Base-by-base conservation (phyloP, 257 asterid species). In the Lycium ferocissimum region DNA sequence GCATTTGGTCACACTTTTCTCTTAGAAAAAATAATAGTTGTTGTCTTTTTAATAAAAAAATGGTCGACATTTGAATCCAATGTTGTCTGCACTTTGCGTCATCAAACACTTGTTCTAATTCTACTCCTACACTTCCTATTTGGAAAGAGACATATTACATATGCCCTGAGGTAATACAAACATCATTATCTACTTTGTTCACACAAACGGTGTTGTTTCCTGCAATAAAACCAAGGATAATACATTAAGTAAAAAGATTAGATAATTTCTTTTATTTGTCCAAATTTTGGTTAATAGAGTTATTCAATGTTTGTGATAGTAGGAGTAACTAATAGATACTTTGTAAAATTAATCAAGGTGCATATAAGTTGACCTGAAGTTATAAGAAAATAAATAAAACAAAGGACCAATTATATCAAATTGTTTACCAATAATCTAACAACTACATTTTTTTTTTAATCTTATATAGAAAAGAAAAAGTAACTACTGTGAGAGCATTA, bases 121-220 rank as follows among this genome's bases (percentile, higher is more conserved):
- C 35, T 9, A 71, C 17, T 71, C 15, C 1, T 47, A 6, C 12
- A 73, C 59, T 73, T 47, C n/a, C 14, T 73, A 6, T 49, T 75
- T 75, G 7, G 61, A 47, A 4, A 47, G n/a, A 22, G 20, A 76
- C 22, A 12, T 13, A 76, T 76, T 76, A 26, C 81, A 76, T 76
- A 76, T 76, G 81, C 81, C 13, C 22, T 51, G 18, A 76, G 82
- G 26, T 76, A 76, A 76, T 75, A 20, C 61, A 75, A 73, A 10
- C 40, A 47, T 47, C 59, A 12, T 75, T 75, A 2, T 33, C 72
- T 1, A 43, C 53, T 5, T 72, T 45, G 7, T 45, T 43, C 57
- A n/a, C n/a, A 1, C n/a, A 56, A 2, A 15, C 61, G 6, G 5
- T 56, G 2, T 15, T 13, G 61, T 56, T 56, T 56, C 61, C n/a